These are phyloP conservation scores for Alternaria atra DNA, from an alignment of 2,329 filamentous ascomycete species.

Conservation along the genomic window DNA sequence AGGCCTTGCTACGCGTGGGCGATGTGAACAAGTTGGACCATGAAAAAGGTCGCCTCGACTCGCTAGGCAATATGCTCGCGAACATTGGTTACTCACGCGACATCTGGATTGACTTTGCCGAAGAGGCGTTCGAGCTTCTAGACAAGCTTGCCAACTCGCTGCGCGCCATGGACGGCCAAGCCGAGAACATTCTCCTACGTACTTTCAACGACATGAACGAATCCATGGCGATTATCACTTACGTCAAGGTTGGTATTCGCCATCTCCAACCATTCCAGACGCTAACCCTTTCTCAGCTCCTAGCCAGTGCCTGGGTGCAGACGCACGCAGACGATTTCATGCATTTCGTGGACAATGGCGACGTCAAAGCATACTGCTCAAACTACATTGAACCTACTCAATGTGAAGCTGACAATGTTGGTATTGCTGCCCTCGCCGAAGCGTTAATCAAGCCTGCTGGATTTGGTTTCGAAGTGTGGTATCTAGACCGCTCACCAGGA, in stretches of 20 bases:
- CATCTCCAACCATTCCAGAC: not conserved
- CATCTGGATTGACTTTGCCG: constrained; percentile 83
- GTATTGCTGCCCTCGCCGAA: constrained; percentile 78
- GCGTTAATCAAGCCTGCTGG: constrained; percentile 80
- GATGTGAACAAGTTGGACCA: constrained; percentile 71
- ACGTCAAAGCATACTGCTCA: constrained; percentile 74
- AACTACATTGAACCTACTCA: constrained; percentile 76
- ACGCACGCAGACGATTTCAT: constrained; percentile 73
- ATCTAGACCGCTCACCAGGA: constrained; percentile 86
- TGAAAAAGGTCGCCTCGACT: constrained; percentile 76
- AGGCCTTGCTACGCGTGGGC: constrained; percentile 76
- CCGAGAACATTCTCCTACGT: constrained; percentile 64
- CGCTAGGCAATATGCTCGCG: constrained; percentile 74
- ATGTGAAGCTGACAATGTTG: constrained; percentile 91
- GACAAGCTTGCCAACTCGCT: constrained; percentile 69
- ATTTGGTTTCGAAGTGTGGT: constrained; percentile 85
- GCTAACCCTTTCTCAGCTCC: constrained; percentile 63
- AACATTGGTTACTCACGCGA: constrained; percentile 73
- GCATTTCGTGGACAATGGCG: constrained; percentile 68
- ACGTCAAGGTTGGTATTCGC: constrained; percentile 67
- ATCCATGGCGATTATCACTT: constrained; percentile 83
- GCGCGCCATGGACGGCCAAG: constrained; percentile 60
- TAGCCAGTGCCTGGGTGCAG: constrained; percentile 87
- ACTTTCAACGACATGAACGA: constrained; percentile 76
- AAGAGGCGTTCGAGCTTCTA: constrained; percentile 76